phyloP scores from a whole-genome alignment of 106 monocot genomes.

The Allium fistulosum region DNA sequence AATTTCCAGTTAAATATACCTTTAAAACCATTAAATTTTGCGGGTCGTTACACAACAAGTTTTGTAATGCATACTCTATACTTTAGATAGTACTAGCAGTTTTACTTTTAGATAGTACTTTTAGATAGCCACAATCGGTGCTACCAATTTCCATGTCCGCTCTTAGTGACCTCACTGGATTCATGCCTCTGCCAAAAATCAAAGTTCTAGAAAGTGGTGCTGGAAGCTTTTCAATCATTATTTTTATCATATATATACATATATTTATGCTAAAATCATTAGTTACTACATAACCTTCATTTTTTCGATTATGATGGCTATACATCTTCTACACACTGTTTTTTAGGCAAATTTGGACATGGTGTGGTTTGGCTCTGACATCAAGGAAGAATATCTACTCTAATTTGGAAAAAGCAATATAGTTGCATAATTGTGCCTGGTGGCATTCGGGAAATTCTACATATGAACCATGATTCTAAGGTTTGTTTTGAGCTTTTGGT shows the following conservation, averaged over 20 bases:
- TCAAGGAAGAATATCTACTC: constrained; percentile 64
- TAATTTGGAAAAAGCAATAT: constrained; percentile 48
- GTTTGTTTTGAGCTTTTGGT: constrained; percentile 15
- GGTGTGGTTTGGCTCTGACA: constrained; percentile 71
- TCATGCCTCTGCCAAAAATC: constrained; percentile 81
- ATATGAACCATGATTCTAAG: constrained; percentile 82
- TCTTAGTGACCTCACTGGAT: constrained; percentile 55
- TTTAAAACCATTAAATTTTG: no score
- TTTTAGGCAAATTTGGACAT: constrained; percentile 91
- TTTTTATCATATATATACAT: neutral
- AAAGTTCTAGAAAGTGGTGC: constrained; percentile 92
- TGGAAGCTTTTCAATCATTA: constrained; percentile 37
- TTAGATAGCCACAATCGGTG: constrained; percentile 90
- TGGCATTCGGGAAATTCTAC: constrained; percentile 71
- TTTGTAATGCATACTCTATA: no score
- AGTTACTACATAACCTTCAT: neutral
- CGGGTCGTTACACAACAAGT: constrained; percentile 8
- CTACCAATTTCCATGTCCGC: constrained; percentile 57
- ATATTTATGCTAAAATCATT: neutral
- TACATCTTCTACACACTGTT: constrained; percentile 88
- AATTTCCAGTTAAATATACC: no score
- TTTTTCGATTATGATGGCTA: neutral
- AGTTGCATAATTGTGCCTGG: constrained; percentile 84
- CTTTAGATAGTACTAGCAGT: no score
- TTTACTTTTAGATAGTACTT: constrained; percentile 34